Percentiles rank a stretch among this genome's conserved stretches.
phyloP scores from a whole-genome alignment of 23 red algal species.

The Porphyridium purpureum region DNA sequence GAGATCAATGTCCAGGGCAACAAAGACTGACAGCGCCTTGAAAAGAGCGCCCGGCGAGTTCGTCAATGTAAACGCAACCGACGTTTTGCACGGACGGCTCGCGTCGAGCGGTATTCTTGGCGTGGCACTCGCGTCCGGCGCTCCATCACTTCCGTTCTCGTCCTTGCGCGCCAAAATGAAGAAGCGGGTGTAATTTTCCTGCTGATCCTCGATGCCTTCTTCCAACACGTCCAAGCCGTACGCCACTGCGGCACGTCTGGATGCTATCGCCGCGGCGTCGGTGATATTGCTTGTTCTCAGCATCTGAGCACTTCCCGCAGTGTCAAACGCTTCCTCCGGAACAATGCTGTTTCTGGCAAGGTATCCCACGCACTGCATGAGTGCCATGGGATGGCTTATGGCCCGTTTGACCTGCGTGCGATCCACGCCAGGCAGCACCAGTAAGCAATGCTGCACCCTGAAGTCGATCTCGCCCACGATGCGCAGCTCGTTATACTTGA shows the following conservation, averaged over 20 bases:
- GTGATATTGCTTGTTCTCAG: constrained; percentile 13
- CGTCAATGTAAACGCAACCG: constrained; percentile 66
- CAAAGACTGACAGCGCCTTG: constrained; percentile 68
- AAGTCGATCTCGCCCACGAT: constrained; percentile 93
- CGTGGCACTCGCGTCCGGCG: not conserved
- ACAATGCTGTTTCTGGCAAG: constrained; percentile 18
- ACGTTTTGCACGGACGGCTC: constrained; percentile 67
- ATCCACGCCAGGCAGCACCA: constrained; percentile 31
- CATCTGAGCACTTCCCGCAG: constrained; percentile 54
- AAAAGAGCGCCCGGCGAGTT: constrained; percentile 62
- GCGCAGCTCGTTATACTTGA: constrained; percentile 28
- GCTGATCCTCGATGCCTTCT: constrained; percentile 70
- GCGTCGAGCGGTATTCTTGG: constrained; percentile 4
- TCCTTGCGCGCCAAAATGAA: constrained; percentile 37
- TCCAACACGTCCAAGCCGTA: constrained; percentile 70
- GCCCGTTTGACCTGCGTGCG: constrained; percentile 35
- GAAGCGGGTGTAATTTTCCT: constrained; percentile 90
- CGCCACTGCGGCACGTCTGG: constrained; percentile 51
- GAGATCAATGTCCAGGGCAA: constrained; percentile 53
- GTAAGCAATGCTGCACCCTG: constrained; percentile 69
- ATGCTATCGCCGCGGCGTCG: constrained; percentile 47
- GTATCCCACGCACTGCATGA: constrained; percentile 74
- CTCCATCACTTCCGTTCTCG: not conserved
- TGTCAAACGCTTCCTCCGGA: constrained; percentile 61
- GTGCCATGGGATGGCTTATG: constrained; percentile 71